Percentiles rank a stretch among this genome's conserved stretches.
Conservation (phyloP, 768 basidiomycete species). For the Leccinellum albellum region DNA sequence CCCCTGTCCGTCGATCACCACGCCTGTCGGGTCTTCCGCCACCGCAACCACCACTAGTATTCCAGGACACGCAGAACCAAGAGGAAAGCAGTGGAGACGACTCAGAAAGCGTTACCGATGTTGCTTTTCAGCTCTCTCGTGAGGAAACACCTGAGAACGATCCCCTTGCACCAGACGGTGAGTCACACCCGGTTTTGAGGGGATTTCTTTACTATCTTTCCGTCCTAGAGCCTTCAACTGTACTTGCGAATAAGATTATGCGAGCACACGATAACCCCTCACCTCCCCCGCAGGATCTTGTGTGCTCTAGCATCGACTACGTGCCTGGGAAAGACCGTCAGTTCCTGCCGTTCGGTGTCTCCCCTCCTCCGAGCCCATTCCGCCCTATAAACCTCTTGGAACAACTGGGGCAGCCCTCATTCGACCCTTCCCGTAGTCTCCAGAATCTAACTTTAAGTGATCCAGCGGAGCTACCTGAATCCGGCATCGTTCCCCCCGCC, state of each 20-base stretch:
- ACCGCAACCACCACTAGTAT: slow-evolving; percentile 16
- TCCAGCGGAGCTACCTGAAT: background rate
- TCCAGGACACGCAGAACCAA: slow-evolving; percentile 12
- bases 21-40: slow-evolving; percentile 43
- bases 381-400: slow-evolving; percentile 31
- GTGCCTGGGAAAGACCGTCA: slow-evolving; percentile 15
- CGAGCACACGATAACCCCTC: slow-evolving; percentile 76
- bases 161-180: slow-evolving; percentile 44
- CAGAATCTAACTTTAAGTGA: slow-evolving; percentile 1
- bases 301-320: slow-evolving; percentile 14
- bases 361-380: slow-evolving; percentile 30
- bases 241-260: slow-evolving; percentile 60
- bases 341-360: slow-evolving; percentile 13
- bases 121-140: slow-evolving; percentile 30
- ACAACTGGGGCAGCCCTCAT: slow-evolving; percentile 18
- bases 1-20: slow-evolving; percentile 47
- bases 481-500: slow-evolving; percentile 15
- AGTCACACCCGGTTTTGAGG: slow-evolving; percentile 5
- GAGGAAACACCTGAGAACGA: slow-evolving; percentile 51
- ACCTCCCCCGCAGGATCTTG: slow-evolving; percentile 45
- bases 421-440: background rate
- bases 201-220: slow-evolving; percentile 7
- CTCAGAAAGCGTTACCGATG: slow-evolving; percentile 26
- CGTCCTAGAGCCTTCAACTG: slow-evolving; percentile 60
- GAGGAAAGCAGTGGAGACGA: slow-evolving; percentile 31